phyloP scores from a whole-genome alignment of 257 asterid species.

The Ballota nigra region DNA sequence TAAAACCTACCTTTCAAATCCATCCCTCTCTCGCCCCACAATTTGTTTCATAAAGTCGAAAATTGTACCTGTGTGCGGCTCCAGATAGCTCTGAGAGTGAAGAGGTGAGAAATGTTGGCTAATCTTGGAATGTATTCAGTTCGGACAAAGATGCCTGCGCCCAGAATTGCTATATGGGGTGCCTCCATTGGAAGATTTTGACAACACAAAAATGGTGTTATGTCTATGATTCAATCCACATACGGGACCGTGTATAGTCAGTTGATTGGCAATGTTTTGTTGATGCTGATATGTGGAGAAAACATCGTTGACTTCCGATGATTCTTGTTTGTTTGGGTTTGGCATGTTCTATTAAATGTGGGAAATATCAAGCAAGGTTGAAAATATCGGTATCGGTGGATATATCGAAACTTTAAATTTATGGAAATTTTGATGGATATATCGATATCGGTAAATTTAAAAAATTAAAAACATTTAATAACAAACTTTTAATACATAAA shows the following conservation, averaged over 20 bases:
- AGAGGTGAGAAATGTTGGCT: slow-evolving; percentile 56
- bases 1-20: too few species aligned
- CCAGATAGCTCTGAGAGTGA: slow-evolving; percentile 60
- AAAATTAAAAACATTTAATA: too few species aligned
- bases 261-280: neutral
- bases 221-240: neutral
- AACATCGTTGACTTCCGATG: neutral
- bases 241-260: neutral
- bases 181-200: slow-evolving; percentile 23
- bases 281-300: neutral
- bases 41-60: neutral
- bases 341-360: too few species aligned
- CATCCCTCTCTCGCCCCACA: too few species aligned
- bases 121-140: slow-evolving; percentile 66
- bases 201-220: neutral
- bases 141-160: slow-evolving; percentile 69
- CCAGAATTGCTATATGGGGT: slow-evolving; percentile 61
- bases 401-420: too few species aligned
- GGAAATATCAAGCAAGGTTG: too few species aligned
- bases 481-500: too few species aligned
- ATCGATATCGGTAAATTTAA: too few species aligned
- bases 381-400: too few species aligned
- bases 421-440: too few species aligned
- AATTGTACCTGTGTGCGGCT: slow-evolving; percentile 59
- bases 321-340: too few species aligned